Conservation (phyloP, 2,329 filamentous ascomycete species). For the Bipolaris cookei region DNA sequence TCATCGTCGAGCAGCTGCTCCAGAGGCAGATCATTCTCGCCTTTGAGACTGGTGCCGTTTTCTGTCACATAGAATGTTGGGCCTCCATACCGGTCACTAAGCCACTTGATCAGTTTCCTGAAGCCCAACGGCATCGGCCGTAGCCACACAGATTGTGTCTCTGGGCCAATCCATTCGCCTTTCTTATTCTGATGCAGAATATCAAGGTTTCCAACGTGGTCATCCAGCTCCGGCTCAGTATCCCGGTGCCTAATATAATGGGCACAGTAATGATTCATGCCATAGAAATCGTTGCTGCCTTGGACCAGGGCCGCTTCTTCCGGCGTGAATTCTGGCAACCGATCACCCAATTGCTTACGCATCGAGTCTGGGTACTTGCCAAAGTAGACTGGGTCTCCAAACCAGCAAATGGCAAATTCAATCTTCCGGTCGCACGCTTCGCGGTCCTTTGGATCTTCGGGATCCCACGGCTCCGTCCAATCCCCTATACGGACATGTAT, state of each 20-base stretch:
- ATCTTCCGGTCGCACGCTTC: constrained; percentile 81
- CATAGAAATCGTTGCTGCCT: constrained; percentile 92
- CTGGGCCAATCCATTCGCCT: constrained; percentile 76
- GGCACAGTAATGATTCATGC: constrained; percentile 92
- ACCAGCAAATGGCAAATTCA: constrained; percentile 88
- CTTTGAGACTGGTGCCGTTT: constrained; percentile 84
- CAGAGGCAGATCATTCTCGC: constrained; percentile 75
- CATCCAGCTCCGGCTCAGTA: constrained; percentile 65
- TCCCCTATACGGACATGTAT: constrained; percentile 61
- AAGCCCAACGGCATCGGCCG: constrained; percentile 77
- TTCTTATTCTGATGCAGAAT: constrained; percentile 72
- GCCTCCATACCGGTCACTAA: constrained; percentile 72
- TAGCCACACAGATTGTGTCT: constrained; percentile 84
- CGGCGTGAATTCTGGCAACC: constrained; percentile 74
- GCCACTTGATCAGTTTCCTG: constrained; percentile 65
- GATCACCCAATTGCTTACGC: constrained; percentile 78
- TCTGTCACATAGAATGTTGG: constrained; percentile 88
- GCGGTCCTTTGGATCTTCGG: constrained; percentile 74
- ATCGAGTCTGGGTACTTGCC: constrained; percentile 85
- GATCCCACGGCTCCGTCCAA: constrained; percentile 82
- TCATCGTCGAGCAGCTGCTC: constrained; percentile 79
- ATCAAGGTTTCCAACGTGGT: constrained; percentile 79
- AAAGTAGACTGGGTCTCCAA: constrained; percentile 84
- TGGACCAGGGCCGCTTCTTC: constrained; percentile 77
- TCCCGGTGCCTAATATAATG: constrained; percentile 81